These are phyloP conservation scores for Eucalyptus cloeziana DNA, from an alignment of 345 rosid genomes.

Conservation along the genomic window DNA sequence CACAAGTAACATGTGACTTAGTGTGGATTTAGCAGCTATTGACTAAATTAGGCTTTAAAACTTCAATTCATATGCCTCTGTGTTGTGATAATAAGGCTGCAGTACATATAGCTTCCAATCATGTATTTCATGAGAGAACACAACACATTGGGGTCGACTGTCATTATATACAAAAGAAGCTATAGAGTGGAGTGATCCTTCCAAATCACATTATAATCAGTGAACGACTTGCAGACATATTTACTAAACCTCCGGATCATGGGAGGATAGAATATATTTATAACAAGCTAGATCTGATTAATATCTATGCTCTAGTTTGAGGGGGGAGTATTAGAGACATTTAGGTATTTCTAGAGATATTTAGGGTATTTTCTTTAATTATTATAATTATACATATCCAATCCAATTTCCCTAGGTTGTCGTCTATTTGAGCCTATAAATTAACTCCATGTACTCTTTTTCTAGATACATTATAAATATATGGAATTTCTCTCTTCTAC, in stretches of 20 bases:
- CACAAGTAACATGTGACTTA: not conserved
- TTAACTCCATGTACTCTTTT: not conserved
- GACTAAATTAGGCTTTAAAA: not conserved
- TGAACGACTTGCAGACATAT: not conserved
- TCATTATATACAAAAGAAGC: not conserved
- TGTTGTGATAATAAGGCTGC: not conserved
- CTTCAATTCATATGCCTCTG: rapidly evolving
- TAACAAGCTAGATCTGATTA: not conserved
- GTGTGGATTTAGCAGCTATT: not conserved
- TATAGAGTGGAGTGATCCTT: not conserved
- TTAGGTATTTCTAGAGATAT: not conserved
- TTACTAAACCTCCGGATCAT: rapidly evolving
- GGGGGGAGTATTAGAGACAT: not conserved
- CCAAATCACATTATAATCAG: not conserved
- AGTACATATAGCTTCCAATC: rapidly evolving
- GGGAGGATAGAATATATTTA: not conserved
- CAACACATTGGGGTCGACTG: rapidly evolving
- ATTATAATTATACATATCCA: not conserved
- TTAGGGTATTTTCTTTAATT: not conserved
- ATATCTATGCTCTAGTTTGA: not conserved
- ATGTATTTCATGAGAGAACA: not conserved
- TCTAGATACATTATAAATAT: not conserved
- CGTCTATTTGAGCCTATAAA: not conserved
- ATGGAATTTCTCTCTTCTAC: not conserved
- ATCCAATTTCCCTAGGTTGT: not conserved